These are phyloP conservation scores for Schoenoplectus triqueter DNA, from an alignment of 202 grass and related monocot species.

Conservation along the genomic window DNA sequence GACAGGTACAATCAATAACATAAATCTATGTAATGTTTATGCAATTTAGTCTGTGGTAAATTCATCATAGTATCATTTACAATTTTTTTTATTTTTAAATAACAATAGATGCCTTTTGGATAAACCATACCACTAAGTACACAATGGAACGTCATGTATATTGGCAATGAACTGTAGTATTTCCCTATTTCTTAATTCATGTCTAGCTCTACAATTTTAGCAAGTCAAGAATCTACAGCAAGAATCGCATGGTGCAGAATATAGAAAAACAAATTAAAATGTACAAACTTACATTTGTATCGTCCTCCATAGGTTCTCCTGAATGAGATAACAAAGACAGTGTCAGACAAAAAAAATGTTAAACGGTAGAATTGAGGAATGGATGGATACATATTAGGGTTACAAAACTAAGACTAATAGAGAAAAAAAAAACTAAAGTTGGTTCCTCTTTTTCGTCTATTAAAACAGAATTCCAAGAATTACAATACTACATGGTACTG, in stretches of 20 bases:
- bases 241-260: neutral
- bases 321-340: neutral
- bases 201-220: neutral
- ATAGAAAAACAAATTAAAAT: conserved; percentile 12
- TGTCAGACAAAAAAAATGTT: neutral
- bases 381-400: neutral
- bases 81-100: neutral
- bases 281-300: conserved; percentile 26
- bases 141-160: neutral
- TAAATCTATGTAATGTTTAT: neutral
- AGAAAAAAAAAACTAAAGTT: neutral
- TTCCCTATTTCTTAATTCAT: neutral
- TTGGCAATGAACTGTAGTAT: neutral
- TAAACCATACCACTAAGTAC: neutral
- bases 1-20: neutral
- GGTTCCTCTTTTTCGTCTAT: neutral
- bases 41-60: neutral
- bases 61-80: neutral
- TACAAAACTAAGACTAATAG: neutral
- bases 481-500: neutral
- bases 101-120: neutral
- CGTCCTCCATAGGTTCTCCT: conserved; percentile 34
- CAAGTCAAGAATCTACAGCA: neutral
- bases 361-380: neutral
- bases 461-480: neutral